Percentiles rank a stretch among this genome's conserved stretches.
Evolutionary conservation across 2,329 filamentous ascomycete genomes (phyloP).

Genomic region (Neofusicoccum ribis): DNA sequence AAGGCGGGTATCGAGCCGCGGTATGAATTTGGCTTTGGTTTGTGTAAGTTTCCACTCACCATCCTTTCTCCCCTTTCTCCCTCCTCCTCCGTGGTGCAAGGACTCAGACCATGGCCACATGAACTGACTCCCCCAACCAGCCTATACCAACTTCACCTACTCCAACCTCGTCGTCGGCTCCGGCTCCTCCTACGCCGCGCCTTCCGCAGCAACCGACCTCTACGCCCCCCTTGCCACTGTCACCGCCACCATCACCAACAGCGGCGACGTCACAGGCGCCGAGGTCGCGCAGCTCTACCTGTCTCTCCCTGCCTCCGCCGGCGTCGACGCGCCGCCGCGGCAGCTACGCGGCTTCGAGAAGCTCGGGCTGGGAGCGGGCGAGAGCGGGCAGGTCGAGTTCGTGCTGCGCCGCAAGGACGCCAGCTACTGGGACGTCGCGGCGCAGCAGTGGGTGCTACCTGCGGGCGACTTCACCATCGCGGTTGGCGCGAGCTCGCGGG

Average conservation of each 20-base stretch:
- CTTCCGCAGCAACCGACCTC: conserved; percentile 26
- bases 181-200: conserved; percentile 30
- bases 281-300: conserved; percentile 43
- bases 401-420: conserved; percentile 37
- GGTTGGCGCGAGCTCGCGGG: conserved; percentile 39
- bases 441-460: conserved; percentile 36
- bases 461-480: conserved; percentile 34
- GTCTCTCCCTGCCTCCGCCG: conserved; percentile 32
- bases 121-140: conserved; percentile 21
- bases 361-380: conserved; percentile 32
- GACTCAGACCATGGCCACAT: too few species aligned
- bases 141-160: conserved; percentile 47
- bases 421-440: conserved; percentile 38
- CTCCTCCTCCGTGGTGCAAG: too few species aligned
- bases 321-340: conserved; percentile 30
- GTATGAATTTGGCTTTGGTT: conserved; percentile 48
- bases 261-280: conserved; percentile 35
- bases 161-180: conserved; percentile 29
- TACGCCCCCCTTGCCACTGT: conserved; percentile 38
- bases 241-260: conserved; percentile 38
- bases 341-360: conserved; percentile 41
- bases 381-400: conserved; percentile 34
- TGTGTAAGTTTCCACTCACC: conserved; percentile 31
- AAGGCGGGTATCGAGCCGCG: conserved; percentile 41
- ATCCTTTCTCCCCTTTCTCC: not conserved